A percentile compares a stretch with the other conserved stretches of the same genome.
Evolutionary conservation across 2,329 filamentous ascomycete genomes (phyloP).

Genomic region (Aspergillus sergii): DNA sequence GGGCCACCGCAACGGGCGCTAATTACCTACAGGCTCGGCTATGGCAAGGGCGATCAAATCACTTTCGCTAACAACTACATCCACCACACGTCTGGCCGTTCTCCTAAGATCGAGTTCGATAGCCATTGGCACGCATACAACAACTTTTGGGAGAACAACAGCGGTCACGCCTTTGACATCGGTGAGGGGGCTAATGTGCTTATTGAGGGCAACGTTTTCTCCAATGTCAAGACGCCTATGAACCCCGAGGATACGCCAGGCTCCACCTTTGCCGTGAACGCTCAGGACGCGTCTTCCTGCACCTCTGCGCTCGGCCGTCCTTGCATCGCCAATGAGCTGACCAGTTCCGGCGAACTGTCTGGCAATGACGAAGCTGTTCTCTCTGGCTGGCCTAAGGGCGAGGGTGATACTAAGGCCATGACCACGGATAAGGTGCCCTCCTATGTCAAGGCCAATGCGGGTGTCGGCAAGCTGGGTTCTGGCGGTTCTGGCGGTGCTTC

Average conservation of each 20-base stretch:
- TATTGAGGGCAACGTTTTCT: slow-evolving; percentile 52
- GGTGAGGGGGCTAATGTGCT: slow-evolving; percentile 32
- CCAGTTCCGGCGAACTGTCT: slow-evolving; percentile 32
- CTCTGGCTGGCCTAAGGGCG: slow-evolving; percentile 33
- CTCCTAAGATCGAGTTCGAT: slow-evolving; percentile 57
- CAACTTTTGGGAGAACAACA: slow-evolving; percentile 43
- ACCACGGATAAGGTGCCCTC: slow-evolving; percentile 28
- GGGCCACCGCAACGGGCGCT: neutral
- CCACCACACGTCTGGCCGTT: slow-evolving; percentile 59
- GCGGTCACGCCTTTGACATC: slow-evolving; percentile 49
- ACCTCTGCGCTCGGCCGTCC: slow-evolving; percentile 29
- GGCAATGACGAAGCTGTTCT: slow-evolving; percentile 31
- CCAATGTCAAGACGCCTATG: slow-evolving; percentile 43
- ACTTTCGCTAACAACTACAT: slow-evolving; percentile 64
- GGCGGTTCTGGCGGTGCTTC: slow-evolving; percentile 5
- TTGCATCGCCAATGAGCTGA: slow-evolving; percentile 32
- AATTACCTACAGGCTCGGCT: slow-evolving; percentile 47
- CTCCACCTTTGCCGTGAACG: slow-evolving; percentile 30
- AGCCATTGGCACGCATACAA: slow-evolving; percentile 56
- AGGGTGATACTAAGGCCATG: slow-evolving; percentile 30
- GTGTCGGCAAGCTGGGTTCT: slow-evolving; percentile 28
- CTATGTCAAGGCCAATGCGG: slow-evolving; percentile 34
- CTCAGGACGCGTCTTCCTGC: slow-evolving; percentile 22
- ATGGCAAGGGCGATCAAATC: slow-evolving; percentile 57
- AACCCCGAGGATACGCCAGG: slow-evolving; percentile 29